Evolutionary conservation across 176 grass and related monocot species (phyloP).

Genomic region (Rhipidocladum racemiflorum): DNA sequence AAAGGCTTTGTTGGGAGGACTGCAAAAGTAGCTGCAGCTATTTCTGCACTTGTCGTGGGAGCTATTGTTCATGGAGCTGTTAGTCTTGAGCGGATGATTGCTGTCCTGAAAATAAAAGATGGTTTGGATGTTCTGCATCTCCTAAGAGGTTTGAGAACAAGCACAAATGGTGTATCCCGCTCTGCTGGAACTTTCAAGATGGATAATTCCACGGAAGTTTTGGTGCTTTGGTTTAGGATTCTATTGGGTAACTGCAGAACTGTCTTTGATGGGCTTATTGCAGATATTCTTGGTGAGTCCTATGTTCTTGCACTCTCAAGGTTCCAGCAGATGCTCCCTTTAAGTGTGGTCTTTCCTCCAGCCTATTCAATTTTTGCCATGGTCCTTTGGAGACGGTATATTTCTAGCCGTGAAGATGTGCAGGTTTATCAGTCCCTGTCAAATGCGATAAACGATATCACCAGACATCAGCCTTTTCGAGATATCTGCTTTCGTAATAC

Average conservation of each 20-base stretch:
- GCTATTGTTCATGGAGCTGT: slow-evolving; percentile 77
- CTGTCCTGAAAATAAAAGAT: slow-evolving; percentile 86
- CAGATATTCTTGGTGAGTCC: slow-evolving; percentile 83
- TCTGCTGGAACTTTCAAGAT: slow-evolving; percentile 55
- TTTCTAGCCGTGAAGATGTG: slow-evolving; percentile 75
- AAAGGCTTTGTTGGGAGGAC: slow-evolving; percentile 69
- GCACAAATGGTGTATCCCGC: slow-evolving; percentile 70
- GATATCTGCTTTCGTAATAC: slow-evolving; percentile 83
- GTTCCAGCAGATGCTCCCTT: slow-evolving; percentile 76
- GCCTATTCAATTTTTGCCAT: slow-evolving; percentile 94
- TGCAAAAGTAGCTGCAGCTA: slow-evolving; percentile 72
- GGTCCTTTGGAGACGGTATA: slow-evolving; percentile 86
- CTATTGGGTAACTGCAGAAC: slow-evolving; percentile 84
- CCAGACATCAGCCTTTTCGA: slow-evolving; percentile 83
- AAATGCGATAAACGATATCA: slow-evolving; percentile 64
- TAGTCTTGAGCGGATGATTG: slow-evolving; percentile 81
- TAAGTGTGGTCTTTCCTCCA: slow-evolving; percentile 70
- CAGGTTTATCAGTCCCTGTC: slow-evolving; percentile 67
- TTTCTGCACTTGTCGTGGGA: slow-evolving; percentile 90
- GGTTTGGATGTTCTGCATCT: slow-evolving; percentile 80
- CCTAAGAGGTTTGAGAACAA: slow-evolving; percentile 63
- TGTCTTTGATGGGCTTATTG: slow-evolving; percentile 82
- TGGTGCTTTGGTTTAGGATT: slow-evolving; percentile 89
- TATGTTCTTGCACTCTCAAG: slow-evolving; percentile 89
- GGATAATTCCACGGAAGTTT: slow-evolving; percentile 68